These are phyloP conservation scores for Elsinoe necatrix DNA, from an alignment of 2,329 filamentous ascomycete species.

Conservation along the genomic window DNA sequence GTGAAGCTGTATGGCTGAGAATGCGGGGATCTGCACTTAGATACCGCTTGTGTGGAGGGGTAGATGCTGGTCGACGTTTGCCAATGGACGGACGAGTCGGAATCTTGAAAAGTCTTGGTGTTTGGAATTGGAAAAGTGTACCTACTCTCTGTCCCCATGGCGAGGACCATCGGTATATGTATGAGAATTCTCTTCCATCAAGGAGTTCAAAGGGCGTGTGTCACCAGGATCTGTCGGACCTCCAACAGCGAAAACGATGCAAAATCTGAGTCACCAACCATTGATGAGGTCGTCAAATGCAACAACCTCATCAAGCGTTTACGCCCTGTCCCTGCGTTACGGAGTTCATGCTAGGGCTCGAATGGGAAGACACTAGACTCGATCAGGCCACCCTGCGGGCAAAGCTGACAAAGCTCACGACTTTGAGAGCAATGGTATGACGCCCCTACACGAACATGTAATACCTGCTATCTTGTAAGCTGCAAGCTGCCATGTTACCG, in stretches of 20 bases:
- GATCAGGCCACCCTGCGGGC: neutral
- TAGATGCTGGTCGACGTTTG: neutral
- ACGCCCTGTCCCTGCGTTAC: slow-evolving; percentile 8
- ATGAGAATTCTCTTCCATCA: neutral
- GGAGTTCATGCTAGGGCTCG: neutral
- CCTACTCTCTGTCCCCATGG: neutral
- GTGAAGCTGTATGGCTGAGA: slow-evolving; percentile 7
- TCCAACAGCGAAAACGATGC: slow-evolving; percentile 8
- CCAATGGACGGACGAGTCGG: neutral
- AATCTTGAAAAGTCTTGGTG: neutral
- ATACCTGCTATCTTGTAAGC: neutral
- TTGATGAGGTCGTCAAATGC: neutral
- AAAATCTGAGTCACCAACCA: slow-evolving; percentile 13
- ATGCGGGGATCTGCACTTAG: slow-evolving; percentile 11
- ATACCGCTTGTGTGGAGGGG: slow-evolving; percentile 11
- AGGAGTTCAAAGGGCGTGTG: slow-evolving; percentile 13
- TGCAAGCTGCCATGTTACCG: neutral
- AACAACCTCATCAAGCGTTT: neutral
- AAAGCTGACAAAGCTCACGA: slow-evolving; percentile 2
- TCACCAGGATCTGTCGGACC: slow-evolving; percentile 8
- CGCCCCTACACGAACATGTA: neutral
- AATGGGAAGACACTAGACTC: neutral
- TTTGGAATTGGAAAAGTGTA: neutral
- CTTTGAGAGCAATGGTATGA: neutral
- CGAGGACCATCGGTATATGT: neutral